These are phyloP conservation scores for Hypoxylon perforatum DNA, from an alignment of 495 filamentous ascomycete species.

Conservation along the genomic window DNA sequence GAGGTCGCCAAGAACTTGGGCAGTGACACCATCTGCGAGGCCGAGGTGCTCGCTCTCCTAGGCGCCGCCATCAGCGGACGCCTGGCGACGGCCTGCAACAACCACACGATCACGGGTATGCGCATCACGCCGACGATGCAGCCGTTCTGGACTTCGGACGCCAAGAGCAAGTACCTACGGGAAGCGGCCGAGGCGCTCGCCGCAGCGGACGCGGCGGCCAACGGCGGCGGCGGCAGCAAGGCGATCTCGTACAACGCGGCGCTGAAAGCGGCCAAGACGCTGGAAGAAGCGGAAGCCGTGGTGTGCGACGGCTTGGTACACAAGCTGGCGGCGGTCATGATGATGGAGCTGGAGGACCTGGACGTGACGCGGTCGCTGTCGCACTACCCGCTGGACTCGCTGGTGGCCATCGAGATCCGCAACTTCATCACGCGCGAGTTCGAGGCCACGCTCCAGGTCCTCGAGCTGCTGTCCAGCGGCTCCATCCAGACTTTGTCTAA, in stretches of 20 bases:
- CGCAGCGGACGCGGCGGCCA: conserved; percentile 47
- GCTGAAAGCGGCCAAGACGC: conserved; percentile 53
- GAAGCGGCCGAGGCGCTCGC: conserved; percentile 58
- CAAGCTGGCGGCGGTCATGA: conserved; percentile 61
- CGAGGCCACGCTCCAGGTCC: conserved; percentile 64
- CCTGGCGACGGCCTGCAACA: conserved; percentile 52
- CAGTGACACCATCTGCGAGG: conserved; percentile 62
- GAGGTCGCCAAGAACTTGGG: conserved; percentile 61
- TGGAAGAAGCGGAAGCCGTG: conserved; percentile 57
- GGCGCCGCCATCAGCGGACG: conserved; percentile 59
- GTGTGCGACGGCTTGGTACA: conserved; percentile 59
- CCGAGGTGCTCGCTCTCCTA: conserved; percentile 61
- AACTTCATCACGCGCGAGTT: conserved; percentile 62
- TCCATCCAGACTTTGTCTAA: conserved; percentile 60
- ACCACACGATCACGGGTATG: conserved; percentile 64
- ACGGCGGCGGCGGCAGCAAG: conserved; percentile 28
- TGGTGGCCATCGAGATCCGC: conserved; percentile 65
- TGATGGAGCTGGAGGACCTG: conserved; percentile 64
- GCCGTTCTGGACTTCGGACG: conserved; percentile 63
- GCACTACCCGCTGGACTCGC: conserved; percentile 64
- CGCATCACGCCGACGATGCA: conserved; percentile 56
- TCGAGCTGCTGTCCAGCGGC: conserved; percentile 63
- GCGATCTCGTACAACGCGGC: conserved; percentile 55
- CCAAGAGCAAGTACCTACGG: conserved; percentile 63
- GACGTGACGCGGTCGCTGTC: conserved; percentile 59